Evolutionary conservation across 257 asterid genomes (phyloP).

Genomic region (Plantago ovata): DNA sequence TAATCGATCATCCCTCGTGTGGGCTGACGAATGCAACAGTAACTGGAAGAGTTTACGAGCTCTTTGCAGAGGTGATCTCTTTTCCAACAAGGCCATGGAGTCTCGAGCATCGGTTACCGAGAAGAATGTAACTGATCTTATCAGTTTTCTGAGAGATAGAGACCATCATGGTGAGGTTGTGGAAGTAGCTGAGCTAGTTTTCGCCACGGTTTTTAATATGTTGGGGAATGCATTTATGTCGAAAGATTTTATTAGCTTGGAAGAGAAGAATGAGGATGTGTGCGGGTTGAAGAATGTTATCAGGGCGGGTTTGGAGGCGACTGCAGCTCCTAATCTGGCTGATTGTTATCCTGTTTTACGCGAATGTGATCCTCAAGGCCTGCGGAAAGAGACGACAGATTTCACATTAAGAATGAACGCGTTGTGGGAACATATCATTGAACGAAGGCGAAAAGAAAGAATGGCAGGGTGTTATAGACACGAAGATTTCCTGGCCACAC

Average conservation of each 20-base stretch:
- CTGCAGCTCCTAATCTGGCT: conserved; percentile 29
- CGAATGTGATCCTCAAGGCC: conserved; percentile 42
- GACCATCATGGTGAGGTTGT: conserved; percentile 22
- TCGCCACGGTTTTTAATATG: conserved; percentile 31
- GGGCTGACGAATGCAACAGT: conserved; percentile 26
- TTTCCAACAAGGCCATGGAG: conserved; percentile 31
- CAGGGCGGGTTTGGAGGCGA: conserved; percentile 20
- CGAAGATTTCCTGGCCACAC: conserved; percentile 29
- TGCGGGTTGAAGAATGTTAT: conserved; percentile 19
- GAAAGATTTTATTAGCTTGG: conserved; percentile 27
- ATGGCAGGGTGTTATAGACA: neutral
- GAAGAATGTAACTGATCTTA: conserved; percentile 31
- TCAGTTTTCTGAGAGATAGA: conserved; percentile 30
- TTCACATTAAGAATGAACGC: conserved; percentile 4
- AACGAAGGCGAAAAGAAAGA: conserved; percentile 24
- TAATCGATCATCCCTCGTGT: conserved; percentile 23
- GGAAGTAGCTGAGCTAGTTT: conserved; percentile 29
- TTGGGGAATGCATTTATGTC: conserved; percentile 33
- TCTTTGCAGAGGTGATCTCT: conserved; percentile 33
- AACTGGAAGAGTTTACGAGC: conserved; percentile 29
- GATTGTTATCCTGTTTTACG: conserved; percentile 35
- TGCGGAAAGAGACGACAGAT: conserved; percentile 15
- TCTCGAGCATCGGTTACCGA: conserved; percentile 20
- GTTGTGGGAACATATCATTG: conserved; percentile 34
- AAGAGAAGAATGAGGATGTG: conserved; percentile 13